These are phyloP conservation scores for Tetradesmus obliquus DNA, from an alignment of 139 green algal genomes.

Conservation along the genomic window DNA sequence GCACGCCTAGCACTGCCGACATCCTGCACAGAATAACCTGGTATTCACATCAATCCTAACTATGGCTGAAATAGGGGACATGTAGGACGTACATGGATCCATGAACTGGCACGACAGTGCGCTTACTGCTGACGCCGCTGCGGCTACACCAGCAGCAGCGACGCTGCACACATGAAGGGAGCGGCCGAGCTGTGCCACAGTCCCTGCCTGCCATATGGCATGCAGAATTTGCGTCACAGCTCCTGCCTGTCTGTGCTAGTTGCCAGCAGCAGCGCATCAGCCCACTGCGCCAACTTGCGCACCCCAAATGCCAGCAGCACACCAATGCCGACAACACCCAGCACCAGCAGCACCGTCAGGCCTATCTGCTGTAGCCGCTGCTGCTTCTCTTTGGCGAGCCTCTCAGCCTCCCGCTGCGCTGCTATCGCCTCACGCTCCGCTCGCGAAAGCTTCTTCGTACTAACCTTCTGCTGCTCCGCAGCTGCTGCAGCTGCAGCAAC, in stretches of 20 bases:
- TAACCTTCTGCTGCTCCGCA: constrained; percentile 22
- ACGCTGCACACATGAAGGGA: too few relatives aligned
- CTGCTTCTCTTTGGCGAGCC: constrained; percentile 29
- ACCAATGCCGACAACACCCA: neutral
- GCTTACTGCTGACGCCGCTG: too few relatives aligned
- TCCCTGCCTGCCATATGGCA: too few relatives aligned
- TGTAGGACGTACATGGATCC: too few relatives aligned
- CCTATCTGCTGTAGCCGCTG: neutral
- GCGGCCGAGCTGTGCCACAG: too few relatives aligned
- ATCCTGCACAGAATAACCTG: too few relatives aligned
- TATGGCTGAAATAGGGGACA: too few relatives aligned
- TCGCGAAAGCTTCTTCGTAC: constrained; percentile 37
- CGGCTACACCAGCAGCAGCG: too few relatives aligned
- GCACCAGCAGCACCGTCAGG: constrained; percentile 33
- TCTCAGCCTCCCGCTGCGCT: constrained; percentile 38
- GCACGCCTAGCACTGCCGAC: too few relatives aligned
- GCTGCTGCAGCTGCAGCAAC: neutral
- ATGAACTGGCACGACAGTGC: too few relatives aligned
- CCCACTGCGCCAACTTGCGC: neutral
- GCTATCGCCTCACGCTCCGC: constrained; percentile 55
- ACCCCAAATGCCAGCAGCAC: neutral
- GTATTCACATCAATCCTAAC: too few relatives aligned
- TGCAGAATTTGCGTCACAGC: too few relatives aligned
- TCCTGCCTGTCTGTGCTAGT: neutral
- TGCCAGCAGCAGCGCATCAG: neutral